A percentile compares a stretch with the other conserved stretches of the same genome.
Evolutionary conservation across 306 rosid species (phyloP).

Genomic region (Ammopiptanthus mongolicus): DNA sequence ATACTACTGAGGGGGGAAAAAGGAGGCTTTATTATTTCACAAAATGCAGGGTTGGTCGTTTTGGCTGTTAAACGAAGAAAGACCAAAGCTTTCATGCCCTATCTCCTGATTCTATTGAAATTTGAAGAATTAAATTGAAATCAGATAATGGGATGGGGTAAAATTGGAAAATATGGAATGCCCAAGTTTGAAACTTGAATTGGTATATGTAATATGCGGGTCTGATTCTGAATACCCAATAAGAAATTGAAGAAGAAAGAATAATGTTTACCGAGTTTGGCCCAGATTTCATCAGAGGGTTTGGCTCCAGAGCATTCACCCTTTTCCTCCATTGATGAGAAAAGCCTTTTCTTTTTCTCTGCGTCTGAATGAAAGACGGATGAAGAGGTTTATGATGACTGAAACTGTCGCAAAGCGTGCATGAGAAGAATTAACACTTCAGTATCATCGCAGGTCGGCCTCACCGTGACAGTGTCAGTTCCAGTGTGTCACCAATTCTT

Average conservation of each 20-base stretch:
- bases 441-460: too few species aligned
- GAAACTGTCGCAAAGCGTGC: not conserved
- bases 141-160: not conserved
- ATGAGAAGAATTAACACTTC: not conserved
- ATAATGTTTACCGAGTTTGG: conserved; percentile 58
- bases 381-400: not conserved
- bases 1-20: not conserved
- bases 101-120: not conserved
- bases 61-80: not conserved
- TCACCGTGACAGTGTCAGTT: not conserved
- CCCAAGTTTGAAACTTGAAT: conserved; percentile 12
- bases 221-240: not conserved
- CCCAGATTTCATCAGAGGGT: conserved; percentile 62
- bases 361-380: not conserved
- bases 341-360: not conserved
- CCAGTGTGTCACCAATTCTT: too few species aligned
- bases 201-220: not conserved
- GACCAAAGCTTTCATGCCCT: not conserved
- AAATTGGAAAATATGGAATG: not conserved
- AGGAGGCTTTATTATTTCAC: not conserved
- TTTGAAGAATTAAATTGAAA: not conserved
- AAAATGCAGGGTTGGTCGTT: not conserved
- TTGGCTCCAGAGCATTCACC: conserved; percentile 64
- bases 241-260: not conserved
- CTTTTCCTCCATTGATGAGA: conserved; percentile 43